phyloP scores from a whole-genome alignment of 768 basidiomycete species.

The Butyriboletus loyo region DNA sequence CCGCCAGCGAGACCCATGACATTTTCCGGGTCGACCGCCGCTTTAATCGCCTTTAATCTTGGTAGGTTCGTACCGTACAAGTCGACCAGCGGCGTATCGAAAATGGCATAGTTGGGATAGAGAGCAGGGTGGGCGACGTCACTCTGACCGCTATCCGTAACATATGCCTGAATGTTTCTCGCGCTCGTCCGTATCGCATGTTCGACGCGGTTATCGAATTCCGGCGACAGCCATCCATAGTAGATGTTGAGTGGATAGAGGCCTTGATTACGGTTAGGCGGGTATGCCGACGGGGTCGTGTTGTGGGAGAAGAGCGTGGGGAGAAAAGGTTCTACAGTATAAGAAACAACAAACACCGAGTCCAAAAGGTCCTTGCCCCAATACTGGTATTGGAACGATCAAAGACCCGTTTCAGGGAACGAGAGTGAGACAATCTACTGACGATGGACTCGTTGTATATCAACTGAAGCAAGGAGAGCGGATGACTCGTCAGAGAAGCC shows the following conservation, averaged over 20 bases:
- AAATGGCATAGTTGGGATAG: constrained; percentile 60
- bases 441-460: constrained; percentile 17
- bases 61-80: constrained; percentile 46
- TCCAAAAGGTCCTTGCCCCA: constrained; percentile 4
- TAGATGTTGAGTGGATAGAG: constrained; percentile 48
- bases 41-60: constrained; percentile 41
- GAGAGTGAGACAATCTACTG: background rate
- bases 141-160: constrained; percentile 35
- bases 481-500: constrained; percentile 4
- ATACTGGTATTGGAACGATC: constrained; percentile 12
- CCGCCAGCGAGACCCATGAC: constrained; percentile 67
- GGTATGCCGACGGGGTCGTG: constrained; percentile 41
- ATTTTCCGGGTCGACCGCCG: constrained; percentile 47
- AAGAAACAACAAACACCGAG: constrained; percentile 5
- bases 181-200: constrained; percentile 38
- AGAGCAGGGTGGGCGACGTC: constrained; percentile 30
- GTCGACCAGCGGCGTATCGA: constrained; percentile 43
- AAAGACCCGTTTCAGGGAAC: background rate
- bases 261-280: constrained; percentile 35
- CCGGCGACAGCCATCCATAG: constrained; percentile 10
- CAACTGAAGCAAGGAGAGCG: constrained; percentile 13
- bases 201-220: constrained; percentile 22
- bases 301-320: constrained; percentile 38
- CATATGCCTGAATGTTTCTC: constrained; percentile 36
- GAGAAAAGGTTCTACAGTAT: constrained; percentile 50